Percentiles rank a stretch among this genome's conserved stretches.
Conservation (phyloP, 306 rosid genomes). For the Sechiopsis laciniata region DNA sequence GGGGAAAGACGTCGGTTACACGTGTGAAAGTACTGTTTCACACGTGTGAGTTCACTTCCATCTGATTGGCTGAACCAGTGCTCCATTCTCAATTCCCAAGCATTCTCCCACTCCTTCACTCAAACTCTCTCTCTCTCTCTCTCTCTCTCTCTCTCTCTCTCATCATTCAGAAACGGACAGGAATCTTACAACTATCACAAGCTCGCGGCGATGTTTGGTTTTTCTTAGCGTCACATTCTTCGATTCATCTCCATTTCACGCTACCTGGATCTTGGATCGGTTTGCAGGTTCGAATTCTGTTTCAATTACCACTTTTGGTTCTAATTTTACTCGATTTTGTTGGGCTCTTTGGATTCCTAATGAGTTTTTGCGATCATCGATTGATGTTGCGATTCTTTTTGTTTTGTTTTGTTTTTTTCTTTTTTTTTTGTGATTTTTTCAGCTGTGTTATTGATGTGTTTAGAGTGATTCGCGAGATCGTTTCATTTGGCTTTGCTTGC, state of each 20-base stretch:
- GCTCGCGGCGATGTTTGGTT: conserved; percentile 3
- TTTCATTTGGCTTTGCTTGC: background rate
- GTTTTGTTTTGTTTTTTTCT: background rate
- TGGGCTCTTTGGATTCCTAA: background rate
- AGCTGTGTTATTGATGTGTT: background rate
- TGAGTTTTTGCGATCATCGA: background rate
- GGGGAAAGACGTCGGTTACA: conserved; percentile 20
- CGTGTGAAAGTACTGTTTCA: background rate
- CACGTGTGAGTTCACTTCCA: conserved; percentile 16
- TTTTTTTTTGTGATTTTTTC: background rate
- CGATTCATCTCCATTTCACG: conserved; percentile 10
- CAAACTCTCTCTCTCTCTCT: background rate
- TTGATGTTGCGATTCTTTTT: background rate
- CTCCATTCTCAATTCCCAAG: conserved; percentile 10
- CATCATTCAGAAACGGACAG: background rate
- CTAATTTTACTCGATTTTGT: background rate
- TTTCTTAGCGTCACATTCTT: background rate
- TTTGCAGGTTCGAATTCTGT: conserved; percentile 9
- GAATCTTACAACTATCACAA: background rate
- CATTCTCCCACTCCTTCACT: conserved; percentile 13
- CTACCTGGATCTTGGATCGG: conserved; percentile 2
- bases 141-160: background rate
- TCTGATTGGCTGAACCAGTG: conserved; percentile 10
- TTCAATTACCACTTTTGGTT: background rate
- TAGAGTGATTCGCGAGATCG: background rate